phyloP scores from a whole-genome alignment of 2,329 filamentous ascomycete genomes.

The Talaromyces funiculosus region DNA sequence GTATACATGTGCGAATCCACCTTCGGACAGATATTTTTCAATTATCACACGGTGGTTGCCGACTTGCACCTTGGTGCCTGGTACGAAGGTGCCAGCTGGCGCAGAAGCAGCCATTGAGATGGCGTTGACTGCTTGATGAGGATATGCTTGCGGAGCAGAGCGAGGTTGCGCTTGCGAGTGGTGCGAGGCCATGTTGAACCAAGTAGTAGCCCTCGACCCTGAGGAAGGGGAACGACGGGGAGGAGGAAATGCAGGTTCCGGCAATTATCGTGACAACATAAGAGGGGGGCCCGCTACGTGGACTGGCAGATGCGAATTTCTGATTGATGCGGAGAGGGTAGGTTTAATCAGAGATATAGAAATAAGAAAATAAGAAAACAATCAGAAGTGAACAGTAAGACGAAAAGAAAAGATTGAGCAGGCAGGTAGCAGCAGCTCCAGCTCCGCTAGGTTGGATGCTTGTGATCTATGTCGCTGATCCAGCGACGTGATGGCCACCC shows the following conservation, averaged over 20 bases:
- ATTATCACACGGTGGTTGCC: slow-evolving; percentile 89
- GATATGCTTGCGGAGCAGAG: slow-evolving; percentile 17
- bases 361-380: not conserved
- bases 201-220: slow-evolving; percentile 21
- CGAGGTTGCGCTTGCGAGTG: slow-evolving; percentile 25
- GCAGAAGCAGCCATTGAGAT: slow-evolving; percentile 26
- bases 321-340: not conserved
- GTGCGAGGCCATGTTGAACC: slow-evolving; percentile 28
- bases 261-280: slow-evolving; percentile 22
- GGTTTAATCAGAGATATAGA: not conserved
- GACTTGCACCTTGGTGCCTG: slow-evolving; percentile 95
- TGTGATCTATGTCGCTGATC: slow-evolving; percentile 6
- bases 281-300: slow-evolving; percentile 8
- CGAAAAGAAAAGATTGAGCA: not conserved
- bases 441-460: not conserved
- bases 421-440: slow-evolving; percentile 5
- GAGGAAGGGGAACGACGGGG: slow-evolving; percentile 16
- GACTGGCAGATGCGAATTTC: not conserved
- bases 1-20: slow-evolving; percentile 97
- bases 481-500: slow-evolving; percentile 1
- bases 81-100: slow-evolving; percentile 79
- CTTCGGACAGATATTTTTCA: slow-evolving; percentile 95
- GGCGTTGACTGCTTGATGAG: slow-evolving; percentile 29
- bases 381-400: not conserved
- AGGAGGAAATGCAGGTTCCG: slow-evolving; percentile 13